Conservation (phyloP, 2,329 filamentous ascomycete genomes). For the Volutella citrinella region DNA sequence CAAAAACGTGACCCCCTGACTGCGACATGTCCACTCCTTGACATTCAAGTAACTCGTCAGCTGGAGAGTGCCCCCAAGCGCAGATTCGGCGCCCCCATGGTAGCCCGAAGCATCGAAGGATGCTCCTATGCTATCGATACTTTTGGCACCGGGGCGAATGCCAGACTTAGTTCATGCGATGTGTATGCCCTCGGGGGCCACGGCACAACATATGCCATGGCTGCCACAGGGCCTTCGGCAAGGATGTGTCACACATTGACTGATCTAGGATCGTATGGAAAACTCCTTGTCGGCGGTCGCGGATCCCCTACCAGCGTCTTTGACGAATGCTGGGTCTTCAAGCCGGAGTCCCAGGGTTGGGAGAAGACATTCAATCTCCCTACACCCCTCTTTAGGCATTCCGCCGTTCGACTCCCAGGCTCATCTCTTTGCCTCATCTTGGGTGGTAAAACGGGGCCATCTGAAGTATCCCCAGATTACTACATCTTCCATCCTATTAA, state of each 20-base stretch:
- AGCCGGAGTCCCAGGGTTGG: conserved; percentile 56
- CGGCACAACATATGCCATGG: conserved; percentile 22
- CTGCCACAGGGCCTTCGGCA: conserved; percentile 27
- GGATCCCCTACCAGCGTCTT: conserved; percentile 69
- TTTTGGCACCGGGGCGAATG: conserved; percentile 43
- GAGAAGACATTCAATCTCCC: conserved; percentile 63
- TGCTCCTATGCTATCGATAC: conserved; percentile 42
- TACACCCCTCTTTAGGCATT: conserved; percentile 72
- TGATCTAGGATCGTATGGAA: conserved; percentile 53
- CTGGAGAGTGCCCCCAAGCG: conserved; percentile 35
- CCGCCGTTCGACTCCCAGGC: conserved; percentile 49
- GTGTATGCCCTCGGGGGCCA: conserved; percentile 36
- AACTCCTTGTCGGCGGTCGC: conserved; percentile 73
- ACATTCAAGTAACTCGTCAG: conserved; percentile 11
- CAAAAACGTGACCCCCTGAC: background rate
- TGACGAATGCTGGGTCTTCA: conserved; percentile 73
- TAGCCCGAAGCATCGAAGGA: conserved; percentile 35
- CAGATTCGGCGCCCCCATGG: conserved; percentile 58
- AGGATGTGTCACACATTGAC: conserved; percentile 78
- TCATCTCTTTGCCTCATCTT: conserved; percentile 55
- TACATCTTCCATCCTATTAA: conserved; percentile 48
- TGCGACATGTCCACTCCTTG: background rate
- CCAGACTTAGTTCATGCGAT: conserved; percentile 48
- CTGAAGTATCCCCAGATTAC: conserved; percentile 47
- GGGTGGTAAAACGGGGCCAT: conserved; percentile 57